These are phyloP conservation scores for Agarophyton chilense DNA, from an alignment of 23 red algal genomes.

Conservation along the genomic window DNA sequence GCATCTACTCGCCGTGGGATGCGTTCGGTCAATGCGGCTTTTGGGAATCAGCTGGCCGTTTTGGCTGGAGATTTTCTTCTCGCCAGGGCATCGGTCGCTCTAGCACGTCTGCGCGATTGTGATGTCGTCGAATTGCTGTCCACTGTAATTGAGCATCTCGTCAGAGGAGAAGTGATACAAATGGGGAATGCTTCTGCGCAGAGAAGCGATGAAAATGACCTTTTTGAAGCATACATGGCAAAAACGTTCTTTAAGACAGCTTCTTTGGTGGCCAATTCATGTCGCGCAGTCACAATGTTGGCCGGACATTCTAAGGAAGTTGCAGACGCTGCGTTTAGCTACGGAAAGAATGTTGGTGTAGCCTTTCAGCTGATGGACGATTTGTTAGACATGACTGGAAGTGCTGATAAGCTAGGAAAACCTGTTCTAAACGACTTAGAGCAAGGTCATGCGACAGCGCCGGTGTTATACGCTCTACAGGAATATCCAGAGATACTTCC, in stretches of 20 bases:
- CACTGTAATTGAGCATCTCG: conserved; percentile 96
- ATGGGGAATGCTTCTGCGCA: conserved; percentile 25
- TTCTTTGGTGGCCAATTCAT: conserved; percentile 96
- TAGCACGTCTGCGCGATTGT: conserved; percentile 91
- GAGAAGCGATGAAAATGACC: not conserved
- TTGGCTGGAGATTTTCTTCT: conserved; percentile 98
- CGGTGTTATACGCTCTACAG: conserved; percentile 83
- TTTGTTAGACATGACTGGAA: conserved; percentile 80
- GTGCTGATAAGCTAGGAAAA: conserved; percentile 76
- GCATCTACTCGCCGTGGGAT: conserved; percentile 81
- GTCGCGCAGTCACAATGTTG: conserved; percentile 89
- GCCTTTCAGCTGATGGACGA: conserved; percentile 98
- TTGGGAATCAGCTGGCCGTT: conserved; percentile 98
- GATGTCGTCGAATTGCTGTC: conserved; percentile 96
- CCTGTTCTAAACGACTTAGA: conserved; percentile 85
- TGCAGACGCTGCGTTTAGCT: conserved; percentile 77
- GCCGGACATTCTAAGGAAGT: conserved; percentile 49
- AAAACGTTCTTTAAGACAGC: conserved; percentile 99
- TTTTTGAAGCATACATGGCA: conserved; percentile 77
- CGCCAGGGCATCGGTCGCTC: conserved; percentile 83
- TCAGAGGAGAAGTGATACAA: conserved; percentile 96
- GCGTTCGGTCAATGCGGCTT: conserved; percentile 79
- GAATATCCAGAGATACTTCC: conserved; percentile 57
- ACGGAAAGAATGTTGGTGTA: conserved; percentile 91
- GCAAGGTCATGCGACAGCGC: conserved; percentile 86